Evolutionary conservation across 2,329 filamentous ascomycete species (phyloP).

Genomic region (Clonostachys sp.): DNA sequence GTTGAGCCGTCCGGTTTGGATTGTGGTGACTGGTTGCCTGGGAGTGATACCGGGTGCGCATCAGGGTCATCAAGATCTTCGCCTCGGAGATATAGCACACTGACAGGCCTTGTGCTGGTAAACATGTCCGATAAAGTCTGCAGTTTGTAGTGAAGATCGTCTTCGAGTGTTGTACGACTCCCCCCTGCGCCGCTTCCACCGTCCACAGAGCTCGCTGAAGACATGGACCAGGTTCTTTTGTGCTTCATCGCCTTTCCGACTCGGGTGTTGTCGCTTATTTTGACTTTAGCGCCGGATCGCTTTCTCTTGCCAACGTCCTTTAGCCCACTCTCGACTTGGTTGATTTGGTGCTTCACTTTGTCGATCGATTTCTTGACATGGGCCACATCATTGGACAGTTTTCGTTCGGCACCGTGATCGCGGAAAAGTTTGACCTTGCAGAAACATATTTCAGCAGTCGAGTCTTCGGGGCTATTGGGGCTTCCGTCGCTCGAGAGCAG

Average conservation of each 20-base stretch:
- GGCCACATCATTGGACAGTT: conserved; percentile 88
- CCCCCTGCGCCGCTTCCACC: conserved; percentile 33
- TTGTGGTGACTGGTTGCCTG: conserved; percentile 61
- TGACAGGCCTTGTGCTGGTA: conserved; percentile 74
- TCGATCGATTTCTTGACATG: conserved; percentile 97
- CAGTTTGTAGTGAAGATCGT: conserved; percentile 76
- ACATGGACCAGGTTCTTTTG: conserved; percentile 93
- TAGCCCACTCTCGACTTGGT: conserved; percentile 66
- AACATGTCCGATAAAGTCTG: conserved; percentile 84
- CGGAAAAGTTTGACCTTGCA: conserved; percentile 97
- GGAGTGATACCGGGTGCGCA: conserved; percentile 68
- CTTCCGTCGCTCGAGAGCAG: conserved; percentile 46
- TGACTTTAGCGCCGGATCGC: conserved; percentile 43
- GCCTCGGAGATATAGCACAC: conserved; percentile 72
- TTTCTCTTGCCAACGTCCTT: conserved; percentile 66
- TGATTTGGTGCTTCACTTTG: conserved; percentile 90
- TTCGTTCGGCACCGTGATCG: conserved; percentile 91
- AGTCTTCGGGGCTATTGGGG: conserved; percentile 37
- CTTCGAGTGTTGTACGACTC: conserved; percentile 52
- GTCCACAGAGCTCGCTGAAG: conserved; percentile 62
- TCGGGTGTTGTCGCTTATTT: conserved; percentile 46
- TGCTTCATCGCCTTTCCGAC: conserved; percentile 85
- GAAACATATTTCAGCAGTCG: conserved; percentile 71
- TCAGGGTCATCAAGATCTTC: conserved; percentile 78
- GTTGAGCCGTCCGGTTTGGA: conserved; percentile 40